These are phyloP conservation scores for Aurifilum marmelostoma DNA, from an alignment of 2,329 filamentous ascomycete species.

Conservation along the genomic window DNA sequence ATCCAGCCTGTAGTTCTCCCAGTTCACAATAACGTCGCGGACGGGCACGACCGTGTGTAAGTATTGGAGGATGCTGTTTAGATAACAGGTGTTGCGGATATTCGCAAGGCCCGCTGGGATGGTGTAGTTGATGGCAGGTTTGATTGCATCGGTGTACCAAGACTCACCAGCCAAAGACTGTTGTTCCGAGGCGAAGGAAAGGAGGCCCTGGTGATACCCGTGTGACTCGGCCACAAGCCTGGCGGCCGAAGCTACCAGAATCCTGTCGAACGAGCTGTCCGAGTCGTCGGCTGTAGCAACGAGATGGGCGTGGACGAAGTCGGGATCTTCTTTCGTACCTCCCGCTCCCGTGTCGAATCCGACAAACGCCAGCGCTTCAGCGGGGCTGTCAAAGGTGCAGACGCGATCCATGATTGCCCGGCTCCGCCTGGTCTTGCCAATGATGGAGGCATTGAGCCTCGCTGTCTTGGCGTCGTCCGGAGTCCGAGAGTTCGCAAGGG, in stretches of 20 bases:
- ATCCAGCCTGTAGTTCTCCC: slow-evolving; percentile 71
- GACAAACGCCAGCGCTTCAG: slow-evolving; percentile 33
- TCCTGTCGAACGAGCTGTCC: slow-evolving; percentile 22
- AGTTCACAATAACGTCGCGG: slow-evolving; percentile 77
- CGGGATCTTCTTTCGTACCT: slow-evolving; percentile 2
- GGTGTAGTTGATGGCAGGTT: slow-evolving; percentile 42
- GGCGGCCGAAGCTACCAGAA: slow-evolving; percentile 23
- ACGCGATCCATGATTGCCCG: slow-evolving; percentile 29
- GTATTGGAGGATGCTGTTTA: slow-evolving; percentile 95
- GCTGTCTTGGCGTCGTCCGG: slow-evolving; percentile 24
- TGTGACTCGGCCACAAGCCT: slow-evolving; percentile 14
- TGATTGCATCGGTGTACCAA: slow-evolving; percentile 15
- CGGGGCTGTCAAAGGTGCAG: slow-evolving; percentile 29
- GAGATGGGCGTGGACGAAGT: slow-evolving; percentile 18
- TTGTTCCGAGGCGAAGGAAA: slow-evolving; percentile 13
- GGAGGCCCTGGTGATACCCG: slow-evolving; percentile 14
- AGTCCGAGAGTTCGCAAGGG: slow-evolving; percentile 15
- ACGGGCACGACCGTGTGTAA: slow-evolving; percentile 87
- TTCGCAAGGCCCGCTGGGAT: slow-evolving; percentile 88
- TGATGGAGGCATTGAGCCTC: slow-evolving; percentile 36
- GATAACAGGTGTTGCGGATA: slow-evolving; percentile 96
- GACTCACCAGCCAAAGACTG: slow-evolving; percentile 20
- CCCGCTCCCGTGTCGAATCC: slow-evolving; percentile 21
- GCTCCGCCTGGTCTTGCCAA: slow-evolving; percentile 35
- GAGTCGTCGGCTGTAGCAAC: slow-evolving; percentile 17